phyloP scores from a whole-genome alignment of 1,139 yeast species.

The Saccharomycopsis hybrid region DNA sequence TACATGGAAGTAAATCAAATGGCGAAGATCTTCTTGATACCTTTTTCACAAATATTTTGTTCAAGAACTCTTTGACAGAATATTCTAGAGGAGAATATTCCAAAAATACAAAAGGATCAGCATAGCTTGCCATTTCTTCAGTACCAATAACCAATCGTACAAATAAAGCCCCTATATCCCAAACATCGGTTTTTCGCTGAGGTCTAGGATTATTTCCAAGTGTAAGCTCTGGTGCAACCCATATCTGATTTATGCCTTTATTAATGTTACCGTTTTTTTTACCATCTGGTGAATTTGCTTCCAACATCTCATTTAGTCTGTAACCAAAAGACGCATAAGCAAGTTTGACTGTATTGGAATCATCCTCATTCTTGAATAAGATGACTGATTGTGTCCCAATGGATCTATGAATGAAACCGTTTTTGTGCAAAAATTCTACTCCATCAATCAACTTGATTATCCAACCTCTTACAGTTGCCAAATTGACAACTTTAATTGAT shows the following conservation, averaged over 20 bases:
- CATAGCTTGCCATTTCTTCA: conserved; percentile 45
- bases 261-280: background rate
- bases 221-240: conserved; percentile 77
- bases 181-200: conserved; percentile 80
- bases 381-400: conserved; percentile 58
- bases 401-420: conserved; percentile 69
- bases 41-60: conserved; percentile 56
- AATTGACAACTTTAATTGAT: conserved; percentile 60
- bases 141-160: conserved; percentile 65
- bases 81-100: conserved; percentile 44
- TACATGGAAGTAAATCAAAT: conserved; percentile 74
- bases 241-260: conserved; percentile 27
- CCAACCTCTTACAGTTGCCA: conserved; percentile 83
- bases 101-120: conserved; percentile 58
- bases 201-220: conserved; percentile 37
- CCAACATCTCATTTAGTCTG: conserved; percentile 51
- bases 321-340: conserved; percentile 68
- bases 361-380: conserved; percentile 41
- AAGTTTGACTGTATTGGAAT: conserved; percentile 56
- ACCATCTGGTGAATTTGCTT: conserved; percentile 34
- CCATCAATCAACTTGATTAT: conserved; percentile 81
- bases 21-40: conserved; percentile 75
- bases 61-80: conserved; percentile 58
- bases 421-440: conserved; percentile 72
- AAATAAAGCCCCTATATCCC: conserved; percentile 84